Evolutionary conservation across 2,329 filamentous ascomycete species (phyloP).

Genomic region (Neopestalotiopsis clavispora): DNA sequence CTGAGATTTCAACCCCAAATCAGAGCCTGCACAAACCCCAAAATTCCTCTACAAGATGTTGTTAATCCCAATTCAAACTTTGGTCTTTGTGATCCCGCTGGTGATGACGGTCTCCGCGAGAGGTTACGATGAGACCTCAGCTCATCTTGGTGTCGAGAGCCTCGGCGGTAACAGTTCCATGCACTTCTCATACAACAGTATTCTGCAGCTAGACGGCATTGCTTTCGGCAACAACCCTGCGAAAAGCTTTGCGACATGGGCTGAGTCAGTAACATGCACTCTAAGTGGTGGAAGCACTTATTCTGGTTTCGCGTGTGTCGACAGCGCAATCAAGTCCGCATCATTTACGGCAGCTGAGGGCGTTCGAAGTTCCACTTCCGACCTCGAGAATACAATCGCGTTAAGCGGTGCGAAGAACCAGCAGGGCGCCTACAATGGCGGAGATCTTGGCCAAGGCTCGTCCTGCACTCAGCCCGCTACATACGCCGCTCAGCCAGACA

Average conservation of each 20-base stretch:
- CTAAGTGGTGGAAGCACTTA: neutral
- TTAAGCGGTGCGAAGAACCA: neutral
- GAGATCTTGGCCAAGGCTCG: neutral
- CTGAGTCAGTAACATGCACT: neutral
- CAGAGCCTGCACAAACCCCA: neutral
- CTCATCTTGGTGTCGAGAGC: neutral
- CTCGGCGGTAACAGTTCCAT: neutral
- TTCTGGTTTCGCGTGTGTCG: neutral
- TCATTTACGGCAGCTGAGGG: neutral
- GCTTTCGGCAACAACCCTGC: neutral
- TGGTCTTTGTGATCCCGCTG: constrained; percentile 2
- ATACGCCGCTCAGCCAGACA: neutral
- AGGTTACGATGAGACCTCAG: neutral
- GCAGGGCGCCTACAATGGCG: neutral
- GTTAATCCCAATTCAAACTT: neutral
- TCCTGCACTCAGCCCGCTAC: neutral
- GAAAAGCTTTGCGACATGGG: neutral
- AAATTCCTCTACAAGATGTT: neutral
- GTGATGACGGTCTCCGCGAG: neutral
- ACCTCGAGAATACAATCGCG: neutral
- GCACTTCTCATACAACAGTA: neutral
- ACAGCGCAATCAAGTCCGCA: neutral
- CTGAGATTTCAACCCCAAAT: neutral
- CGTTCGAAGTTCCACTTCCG: neutral
- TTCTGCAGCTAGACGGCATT: neutral